Base-by-base conservation (phyloP, 2,329 filamentous ascomycete species). In the Verticillium alfalfae region DNA sequence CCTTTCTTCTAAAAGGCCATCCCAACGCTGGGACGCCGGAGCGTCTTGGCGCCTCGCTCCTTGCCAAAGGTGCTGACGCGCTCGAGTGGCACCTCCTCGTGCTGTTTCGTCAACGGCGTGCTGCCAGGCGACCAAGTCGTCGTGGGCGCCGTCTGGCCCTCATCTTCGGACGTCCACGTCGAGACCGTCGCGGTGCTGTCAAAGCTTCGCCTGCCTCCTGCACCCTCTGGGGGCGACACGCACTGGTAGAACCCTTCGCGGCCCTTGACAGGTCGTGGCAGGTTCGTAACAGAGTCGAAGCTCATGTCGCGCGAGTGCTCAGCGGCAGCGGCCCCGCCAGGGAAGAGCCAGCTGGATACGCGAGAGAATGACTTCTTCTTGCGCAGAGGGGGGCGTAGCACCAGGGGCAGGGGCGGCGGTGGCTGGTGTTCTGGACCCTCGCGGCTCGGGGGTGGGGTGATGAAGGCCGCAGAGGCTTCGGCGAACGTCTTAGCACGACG, bases 281-380 rank as follows among this genome's bases (percentile, higher is more conserved):
- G 72, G 66, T 86, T 88, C 56, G 84, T 87, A 34, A 86, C 72
- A 3, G 80, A 80, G 63, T 84, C 79, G 36, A 81, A 67, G 61
- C 77, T 79, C 58, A 78, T 70, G 58, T 78, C 76, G 18, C 72
- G 72, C 37, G 69, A 71, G 60, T 73, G 71, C 56, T 72, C 67
- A 39, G 75, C 67, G 58, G 56, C 57, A 5, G 49, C 60, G 56
- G 60, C 68, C 37, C 69, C 67, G 18, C 73, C 71, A 55, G 81
- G 77, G 66, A 83, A 84, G 34, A 88, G 75, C 84, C 85, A 88
- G 66, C 72, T 80, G 2, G 85, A 87, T 9, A 88, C 83, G 16
- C 81, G 79, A 10, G 84, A 85, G 69, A 89, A 88, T 0, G 85
- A 87, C 69, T 88, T 88, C 78, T 88, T 88, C 77, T 88, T 88